A percentile compares a stretch with the other conserved stretches of the same genome.
phyloP scores from a whole-genome alignment of 176 grass and related monocot species.

The Triticum urartu region DNA sequence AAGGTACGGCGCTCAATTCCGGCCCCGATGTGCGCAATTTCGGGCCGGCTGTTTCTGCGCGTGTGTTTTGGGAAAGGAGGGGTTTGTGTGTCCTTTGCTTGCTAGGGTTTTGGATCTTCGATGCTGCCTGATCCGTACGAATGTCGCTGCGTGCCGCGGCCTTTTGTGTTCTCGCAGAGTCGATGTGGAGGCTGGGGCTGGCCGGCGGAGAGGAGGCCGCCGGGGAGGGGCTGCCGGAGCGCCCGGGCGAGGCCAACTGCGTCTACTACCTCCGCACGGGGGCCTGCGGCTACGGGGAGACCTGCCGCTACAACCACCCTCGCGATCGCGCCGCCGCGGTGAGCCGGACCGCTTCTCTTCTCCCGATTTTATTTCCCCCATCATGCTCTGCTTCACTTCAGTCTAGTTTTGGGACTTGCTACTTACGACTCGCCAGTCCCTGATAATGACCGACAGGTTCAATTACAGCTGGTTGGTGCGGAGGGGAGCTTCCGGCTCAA shows the following conservation, averaged over 20 bases:
- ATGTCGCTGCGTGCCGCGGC: background rate
- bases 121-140: background rate
- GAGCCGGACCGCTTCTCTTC: conserved; percentile 10
- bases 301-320: conserved; percentile 94
- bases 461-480: conserved; percentile 16
- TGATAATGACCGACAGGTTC: conserved; percentile 35
- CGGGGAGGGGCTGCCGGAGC: conserved; percentile 58
- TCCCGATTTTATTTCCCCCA: background rate
- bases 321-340: conserved; percentile 55
- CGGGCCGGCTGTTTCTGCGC: background rate
- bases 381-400: conserved; percentile 26
- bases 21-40: background rate
- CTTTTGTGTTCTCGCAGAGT: conserved; percentile 37
- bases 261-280: conserved; percentile 87
- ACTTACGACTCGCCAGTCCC: background rate
- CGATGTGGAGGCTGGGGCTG: conserved; percentile 81
- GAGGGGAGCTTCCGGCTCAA: conserved; percentile 13
- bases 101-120: conserved; percentile 52
- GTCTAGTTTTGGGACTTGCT: background rate
- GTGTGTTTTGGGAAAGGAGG: background rate
- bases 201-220: conserved; percentile 14
- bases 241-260: conserved; percentile 78
- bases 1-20: conserved; percentile 54
- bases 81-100: background rate
- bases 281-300: conserved; percentile 80